A percentile compares a stretch with the other conserved stretches of the same genome.
phyloP scores from a whole-genome alignment of 768 basidiomycete genomes.

The Mrakia hoshinonis region DNA sequence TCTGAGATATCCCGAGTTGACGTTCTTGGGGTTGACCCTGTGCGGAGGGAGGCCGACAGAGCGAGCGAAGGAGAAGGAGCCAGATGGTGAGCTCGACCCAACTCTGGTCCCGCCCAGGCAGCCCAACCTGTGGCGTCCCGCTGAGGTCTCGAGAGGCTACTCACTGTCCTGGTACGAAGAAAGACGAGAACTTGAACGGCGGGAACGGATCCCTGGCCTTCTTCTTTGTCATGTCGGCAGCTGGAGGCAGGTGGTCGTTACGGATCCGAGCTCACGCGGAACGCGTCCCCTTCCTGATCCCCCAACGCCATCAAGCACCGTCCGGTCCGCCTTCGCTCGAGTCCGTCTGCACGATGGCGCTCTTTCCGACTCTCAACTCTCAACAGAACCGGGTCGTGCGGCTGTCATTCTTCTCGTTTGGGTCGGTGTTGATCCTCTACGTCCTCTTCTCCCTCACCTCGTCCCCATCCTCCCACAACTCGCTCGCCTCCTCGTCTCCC shows the following conservation, averaged over 20 bases:
- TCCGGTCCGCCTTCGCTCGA: background rate
- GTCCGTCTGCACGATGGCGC: constrained; percentile 6
- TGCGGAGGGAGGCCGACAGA: constrained; percentile 7
- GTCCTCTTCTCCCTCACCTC: constrained; percentile 20
- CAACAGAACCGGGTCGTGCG: constrained; percentile 25
- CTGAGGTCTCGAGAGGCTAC: constrained; percentile 31
- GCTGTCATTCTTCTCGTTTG: constrained; percentile 24
- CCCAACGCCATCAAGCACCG: background rate
- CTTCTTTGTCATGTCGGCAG: constrained; percentile 13
- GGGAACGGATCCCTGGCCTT: constrained; percentile 24
- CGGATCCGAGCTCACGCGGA: background rate
- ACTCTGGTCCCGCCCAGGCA: background rate
- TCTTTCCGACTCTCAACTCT: constrained; percentile 6
- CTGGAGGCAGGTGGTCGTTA: background rate
- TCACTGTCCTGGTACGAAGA: constrained; percentile 68
- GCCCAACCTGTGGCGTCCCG: no score
- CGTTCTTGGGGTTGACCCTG: constrained; percentile 72
- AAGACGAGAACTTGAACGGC: constrained; percentile 61
- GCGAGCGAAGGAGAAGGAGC: constrained; percentile 1
- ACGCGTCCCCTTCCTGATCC: background rate
- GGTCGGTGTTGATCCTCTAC: constrained; percentile 26
- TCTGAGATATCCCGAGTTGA: constrained; percentile 68
- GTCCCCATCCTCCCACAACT: background rate
- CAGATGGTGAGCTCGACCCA: constrained; percentile 29
- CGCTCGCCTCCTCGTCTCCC: background rate